Evolutionary conservation across 1,284 basidiomycete species (phyloP), one percentile per base, ranked within the genome.

Genomic region (Puccinia sorghi): DNA sequence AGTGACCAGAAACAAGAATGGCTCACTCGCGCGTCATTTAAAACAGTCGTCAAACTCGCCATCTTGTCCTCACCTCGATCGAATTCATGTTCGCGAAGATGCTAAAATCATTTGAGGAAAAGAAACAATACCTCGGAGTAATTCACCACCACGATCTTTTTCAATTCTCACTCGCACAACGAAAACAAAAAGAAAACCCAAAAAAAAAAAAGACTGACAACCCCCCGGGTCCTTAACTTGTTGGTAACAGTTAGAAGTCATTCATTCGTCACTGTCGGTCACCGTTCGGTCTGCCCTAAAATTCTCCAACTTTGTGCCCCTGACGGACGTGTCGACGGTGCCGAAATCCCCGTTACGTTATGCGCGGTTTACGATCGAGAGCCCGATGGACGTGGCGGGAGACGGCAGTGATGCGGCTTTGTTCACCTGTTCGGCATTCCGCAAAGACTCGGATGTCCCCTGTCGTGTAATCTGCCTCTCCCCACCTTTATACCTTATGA

Each of bases 371-470:
- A 15, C 9, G n/a, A 11, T 66, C 13, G 41, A 46, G 17, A 66
- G 12, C n/a, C 39, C 64, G 46, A 66, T 66, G 64, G n/a, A 66
- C 20, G 9, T 66, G 12, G 12, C 15, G 0, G 64, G 13, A 3
- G 25, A 22, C 7, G 64, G 25, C 7, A 48, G 41, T 15, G 64
- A 66, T 13, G 13, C 64, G 25, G 64, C 46, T 12, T 6, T 66
- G 7, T 66, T 66, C 64, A 66, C 64, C 22, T 66, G 64, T 66
- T 66, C 64, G 11, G 64, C 32, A 6, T 66, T 66, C 64, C 11
- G 41, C 11, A 66, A 66, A 11, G 46, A 66, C 20, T 25, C 64
- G 4, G 41, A 66, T 13, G 17, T 22, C 12, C 64, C 64, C 12
- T n/a, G 64, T 25, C 41, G 46, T 11, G 64, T 66, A 66, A 48